phyloP scores from a whole-genome alignment of 2,329 filamentous ascomycete genomes.

The Neofusicoccum laricinum region DNA sequence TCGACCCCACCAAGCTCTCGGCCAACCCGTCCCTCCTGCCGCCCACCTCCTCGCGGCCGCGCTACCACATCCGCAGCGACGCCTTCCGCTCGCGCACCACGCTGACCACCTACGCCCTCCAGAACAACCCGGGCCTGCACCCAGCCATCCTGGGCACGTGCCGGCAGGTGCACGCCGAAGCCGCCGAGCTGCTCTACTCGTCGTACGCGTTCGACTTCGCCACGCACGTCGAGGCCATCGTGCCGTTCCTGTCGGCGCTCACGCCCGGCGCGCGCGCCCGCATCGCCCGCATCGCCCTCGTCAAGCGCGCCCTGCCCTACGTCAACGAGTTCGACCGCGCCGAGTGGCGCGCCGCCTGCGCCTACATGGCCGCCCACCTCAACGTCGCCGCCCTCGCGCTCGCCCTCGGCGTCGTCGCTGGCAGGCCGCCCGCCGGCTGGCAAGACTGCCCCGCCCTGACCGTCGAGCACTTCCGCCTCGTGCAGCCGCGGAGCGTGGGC shows the following conservation, averaged over 20 bases:
- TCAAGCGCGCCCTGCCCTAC: conserved; percentile 55
- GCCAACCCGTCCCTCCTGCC: conserved; percentile 17
- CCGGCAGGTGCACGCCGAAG: conserved; percentile 53
- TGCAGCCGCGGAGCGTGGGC: conserved; percentile 28
- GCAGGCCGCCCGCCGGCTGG: conserved; percentile 49
- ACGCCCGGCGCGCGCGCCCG: conserved; percentile 48
- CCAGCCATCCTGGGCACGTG: conserved; percentile 46
- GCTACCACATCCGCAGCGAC: conserved; percentile 36
- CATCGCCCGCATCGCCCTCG: conserved; percentile 51
- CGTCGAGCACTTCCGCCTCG: conserved; percentile 23
- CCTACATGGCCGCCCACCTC: conserved; percentile 45
- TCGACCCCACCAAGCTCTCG: conserved; percentile 30
- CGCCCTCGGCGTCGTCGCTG: conserved; percentile 55
- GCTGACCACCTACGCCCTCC: conserved; percentile 56
- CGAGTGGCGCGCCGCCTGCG: conserved; percentile 56
- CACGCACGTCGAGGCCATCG: conserved; percentile 57
- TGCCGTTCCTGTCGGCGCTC: conserved; percentile 59
- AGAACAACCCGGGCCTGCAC: conserved; percentile 40
- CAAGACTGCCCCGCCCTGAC: conserved; percentile 37
- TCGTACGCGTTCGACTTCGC: conserved; percentile 59
- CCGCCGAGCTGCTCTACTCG: conserved; percentile 55
- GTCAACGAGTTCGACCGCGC: conserved; percentile 55
- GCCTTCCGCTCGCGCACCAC: conserved; percentile 43
- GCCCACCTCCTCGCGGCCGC: conserved; percentile 35
- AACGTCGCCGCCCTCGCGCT: conserved; percentile 32